Evolutionary conservation across 495 filamentous ascomycete species (phyloP), one percentile per base, ranked within the genome.

Genomic region (Aspergillus saccharolyticus): DNA sequence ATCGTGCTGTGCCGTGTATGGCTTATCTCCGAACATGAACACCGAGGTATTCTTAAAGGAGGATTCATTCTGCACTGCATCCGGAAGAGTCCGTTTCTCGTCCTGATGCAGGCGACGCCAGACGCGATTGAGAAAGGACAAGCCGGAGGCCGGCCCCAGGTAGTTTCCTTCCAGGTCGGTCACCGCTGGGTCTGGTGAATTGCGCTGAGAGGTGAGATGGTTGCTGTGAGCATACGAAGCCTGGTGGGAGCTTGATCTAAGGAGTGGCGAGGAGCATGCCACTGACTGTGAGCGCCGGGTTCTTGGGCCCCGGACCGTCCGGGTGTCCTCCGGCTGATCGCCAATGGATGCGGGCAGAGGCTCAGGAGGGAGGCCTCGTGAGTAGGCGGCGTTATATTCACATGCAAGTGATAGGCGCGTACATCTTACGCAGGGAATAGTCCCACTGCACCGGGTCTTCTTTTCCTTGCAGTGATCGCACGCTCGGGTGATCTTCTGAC

Each of bases 91-190:
- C 4, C 67, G 63, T n/a, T 62, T 60, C 33, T 74, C 71, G 60
- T 78, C 73, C 56, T 76, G 73, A 44, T 74, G 69, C 47, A 78
- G 54, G 18, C 75, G 71, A 33, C 71, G 69, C 74, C 74, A 78
- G 9, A 76, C 75, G 0, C 76, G 70, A 54, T 77, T 76, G 42
- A 79, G 66, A 42, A 79, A 79, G 3, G 76, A 77, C 5, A 79
- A 63, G 0, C 75, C 74, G 0, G 76, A 79, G 1, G 76, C 64
- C 24, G 76, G 76, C 1, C 75, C 76, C 6, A 78, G 60, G 39
- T 78, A 78, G 42, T 79, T 77, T 10, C 76, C 76, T 48, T 79
- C 74, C 28, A 77, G 70, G 30, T 79, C 76, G 12, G 74, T 78
- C 1, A 68, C 73, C 0, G 71, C 74, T 2, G 73, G 73, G 60